A percentile compares a stretch with the other conserved stretches of the same genome.
Evolutionary conservation across 495 filamentous ascomycete species (phyloP).

Genomic region (Neurospora sp.): DNA sequence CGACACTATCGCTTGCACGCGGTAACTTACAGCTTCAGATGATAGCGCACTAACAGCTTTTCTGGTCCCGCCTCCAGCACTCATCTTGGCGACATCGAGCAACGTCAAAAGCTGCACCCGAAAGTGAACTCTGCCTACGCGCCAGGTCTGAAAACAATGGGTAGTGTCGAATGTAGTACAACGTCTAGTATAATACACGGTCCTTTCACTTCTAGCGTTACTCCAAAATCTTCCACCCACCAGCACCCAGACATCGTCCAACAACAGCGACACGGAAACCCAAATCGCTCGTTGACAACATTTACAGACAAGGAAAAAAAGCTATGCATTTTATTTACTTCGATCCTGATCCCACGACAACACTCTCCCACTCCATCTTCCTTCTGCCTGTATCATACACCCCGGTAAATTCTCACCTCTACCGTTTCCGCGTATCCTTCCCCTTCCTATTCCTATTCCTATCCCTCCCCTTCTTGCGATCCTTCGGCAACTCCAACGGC

Average conservation of each 20-base stretch:
- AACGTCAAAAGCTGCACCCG: neutral
- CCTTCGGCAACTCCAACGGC: slow-evolving; percentile 66
- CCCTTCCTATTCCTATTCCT: slow-evolving; percentile 16
- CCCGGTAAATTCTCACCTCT: neutral
- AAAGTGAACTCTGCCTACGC: neutral
- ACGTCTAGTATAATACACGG: neutral
- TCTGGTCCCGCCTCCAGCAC: too few species aligned
- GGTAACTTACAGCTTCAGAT: too few species aligned
- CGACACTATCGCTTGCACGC: neutral
- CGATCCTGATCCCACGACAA: too few species aligned
- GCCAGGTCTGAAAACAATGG: neutral
- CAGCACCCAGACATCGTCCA: too few species aligned
- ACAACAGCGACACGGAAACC: too few species aligned
- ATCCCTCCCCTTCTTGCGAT: slow-evolving; percentile 75
- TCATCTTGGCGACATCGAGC: neutral
- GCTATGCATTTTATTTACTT: too few species aligned
- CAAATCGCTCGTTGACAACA: too few species aligned
- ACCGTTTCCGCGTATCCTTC: slow-evolving; percentile 12
- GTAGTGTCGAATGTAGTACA: neutral
- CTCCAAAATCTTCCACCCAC: too few species aligned
- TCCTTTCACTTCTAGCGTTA: neutral
- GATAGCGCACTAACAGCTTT: neutral
- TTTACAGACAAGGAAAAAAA: too few species aligned
- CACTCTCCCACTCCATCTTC: too few species aligned
- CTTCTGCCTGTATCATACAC: too few species aligned